phyloP scores from a whole-genome alignment of 2,329 filamentous ascomycete genomes.

The Botrytis fabae region DNA sequence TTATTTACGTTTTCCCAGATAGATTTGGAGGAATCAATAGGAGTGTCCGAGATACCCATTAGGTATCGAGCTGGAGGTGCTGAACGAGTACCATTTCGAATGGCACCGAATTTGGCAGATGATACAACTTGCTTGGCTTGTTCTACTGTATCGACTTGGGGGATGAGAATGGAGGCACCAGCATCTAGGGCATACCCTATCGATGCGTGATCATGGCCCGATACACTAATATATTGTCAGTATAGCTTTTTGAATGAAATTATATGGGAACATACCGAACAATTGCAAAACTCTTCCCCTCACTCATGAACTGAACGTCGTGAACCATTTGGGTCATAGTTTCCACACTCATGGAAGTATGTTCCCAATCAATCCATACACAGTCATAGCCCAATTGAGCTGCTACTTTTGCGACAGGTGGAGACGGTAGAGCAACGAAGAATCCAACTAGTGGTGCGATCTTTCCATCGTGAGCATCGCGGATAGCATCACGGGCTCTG shows the following conservation, averaged over 20 bases:
- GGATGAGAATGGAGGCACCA: conserved; percentile 50
- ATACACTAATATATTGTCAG: conserved; percentile 39
- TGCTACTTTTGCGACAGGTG: conserved; percentile 45
- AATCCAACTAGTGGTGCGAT: conserved; percentile 48
- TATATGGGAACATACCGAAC: conserved; percentile 42
- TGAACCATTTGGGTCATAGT: conserved; percentile 54
- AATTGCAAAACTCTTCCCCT: conserved; percentile 48
- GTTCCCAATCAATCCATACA: conserved; percentile 52
- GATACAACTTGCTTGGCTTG: conserved; percentile 48
- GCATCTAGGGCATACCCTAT: conserved; percentile 51
- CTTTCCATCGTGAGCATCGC: conserved; percentile 49
- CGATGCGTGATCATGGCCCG: conserved; percentile 49
- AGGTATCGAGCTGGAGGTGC: conserved; percentile 48
- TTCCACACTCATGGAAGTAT: conserved; percentile 48
- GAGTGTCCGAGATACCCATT: conserved; percentile 45
- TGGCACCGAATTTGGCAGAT: conserved; percentile 48
- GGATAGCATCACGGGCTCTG: conserved; percentile 47
- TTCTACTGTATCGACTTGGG: conserved; percentile 51
- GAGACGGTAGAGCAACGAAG: conserved; percentile 46
- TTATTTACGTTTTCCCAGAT: conserved; percentile 47
- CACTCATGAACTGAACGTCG: conserved; percentile 49
- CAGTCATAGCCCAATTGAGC: conserved; percentile 48
- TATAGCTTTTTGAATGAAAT: neutral
- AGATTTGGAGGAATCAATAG: conserved; percentile 39
- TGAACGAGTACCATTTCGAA: conserved; percentile 46